Conservation (phyloP, 768 basidiomycete genomes). For the Paxillus ammoniavirescens region DNA sequence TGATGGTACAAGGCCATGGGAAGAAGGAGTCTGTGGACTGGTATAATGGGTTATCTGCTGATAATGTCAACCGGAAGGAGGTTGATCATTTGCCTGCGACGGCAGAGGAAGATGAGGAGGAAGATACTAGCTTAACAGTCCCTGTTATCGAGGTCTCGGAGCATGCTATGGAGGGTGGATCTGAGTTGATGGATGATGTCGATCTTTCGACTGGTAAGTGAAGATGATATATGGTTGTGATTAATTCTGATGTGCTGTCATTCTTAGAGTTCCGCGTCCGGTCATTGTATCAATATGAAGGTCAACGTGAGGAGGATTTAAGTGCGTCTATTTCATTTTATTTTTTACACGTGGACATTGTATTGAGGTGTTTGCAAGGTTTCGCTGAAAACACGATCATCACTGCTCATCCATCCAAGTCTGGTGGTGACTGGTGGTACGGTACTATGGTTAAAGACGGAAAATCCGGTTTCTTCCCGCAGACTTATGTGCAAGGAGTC, state of each 20-base stretch:
- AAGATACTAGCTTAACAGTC: constrained; percentile 32
- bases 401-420: constrained; percentile 81
- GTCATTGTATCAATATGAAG: constrained; percentile 82
- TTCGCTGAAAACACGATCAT: constrained; percentile 82
- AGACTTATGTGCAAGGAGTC: constrained; percentile 78
- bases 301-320: constrained; percentile 85
- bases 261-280: constrained; percentile 68
- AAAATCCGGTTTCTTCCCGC: constrained; percentile 85
- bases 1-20: constrained; percentile 30
- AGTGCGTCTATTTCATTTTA: constrained; percentile 45
- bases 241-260: constrained; percentile 3
- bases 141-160: constrained; percentile 62
- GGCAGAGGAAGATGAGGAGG: constrained; percentile 62
- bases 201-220: constrained; percentile 60
- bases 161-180: constrained; percentile 34
- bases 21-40: constrained; percentile 86
- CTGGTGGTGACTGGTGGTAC: constrained; percentile 91
- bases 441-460: constrained; percentile 66
- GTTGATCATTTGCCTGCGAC: constrained; percentile 48
- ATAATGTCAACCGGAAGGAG: constrained; percentile 47
- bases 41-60: constrained; percentile 82
- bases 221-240: not conserved
- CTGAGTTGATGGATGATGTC: constrained; percentile 68
- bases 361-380: constrained; percentile 39
- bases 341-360: not conserved